Percentiles rank a stretch among this genome's conserved stretches.
Conservation (phyloP, 352 stramenopile genomes). For the Phytophthora fragariaefolia region DNA sequence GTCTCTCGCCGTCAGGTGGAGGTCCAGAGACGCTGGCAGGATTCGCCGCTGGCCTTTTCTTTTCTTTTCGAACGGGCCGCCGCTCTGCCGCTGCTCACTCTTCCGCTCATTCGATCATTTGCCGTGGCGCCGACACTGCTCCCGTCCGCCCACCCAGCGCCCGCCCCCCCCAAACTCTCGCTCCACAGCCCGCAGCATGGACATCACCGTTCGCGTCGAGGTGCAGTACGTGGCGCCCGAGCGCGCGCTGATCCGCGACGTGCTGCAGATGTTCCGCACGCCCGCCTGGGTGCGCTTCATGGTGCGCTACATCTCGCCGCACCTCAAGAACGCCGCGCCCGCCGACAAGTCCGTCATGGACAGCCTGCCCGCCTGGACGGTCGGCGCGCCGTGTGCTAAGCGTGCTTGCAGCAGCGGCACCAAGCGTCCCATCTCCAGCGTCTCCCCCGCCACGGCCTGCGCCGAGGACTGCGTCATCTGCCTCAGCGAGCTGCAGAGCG, state of each 20-base stretch:
- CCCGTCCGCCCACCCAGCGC: neutral
- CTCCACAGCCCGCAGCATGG: constrained; percentile 46
- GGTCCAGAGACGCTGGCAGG: constrained; percentile 37
- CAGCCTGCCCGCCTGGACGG: constrained; percentile 43
- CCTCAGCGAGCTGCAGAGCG: constrained; percentile 76
- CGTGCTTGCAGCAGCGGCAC: neutral
- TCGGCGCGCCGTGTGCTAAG: constrained; percentile 10
- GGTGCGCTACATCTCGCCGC: constrained; percentile 85
- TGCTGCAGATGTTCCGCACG: constrained; percentile 86
- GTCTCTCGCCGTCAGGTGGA: constrained; percentile 19
- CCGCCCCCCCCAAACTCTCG: neutral
- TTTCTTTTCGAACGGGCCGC: constrained; percentile 39
- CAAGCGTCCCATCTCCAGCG: constrained; percentile 41
- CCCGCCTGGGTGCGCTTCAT: constrained; percentile 87
- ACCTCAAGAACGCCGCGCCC: constrained; percentile 83
- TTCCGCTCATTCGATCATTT: constrained; percentile 51
- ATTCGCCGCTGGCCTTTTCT: constrained; percentile 23
- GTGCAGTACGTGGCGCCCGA: constrained; percentile 81
- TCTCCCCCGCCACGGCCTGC: constrained; percentile 18
- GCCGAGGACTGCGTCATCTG: constrained; percentile 89
- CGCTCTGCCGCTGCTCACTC: constrained; percentile 31
- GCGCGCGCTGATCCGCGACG: constrained; percentile 64
- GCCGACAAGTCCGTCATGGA: constrained; percentile 77
- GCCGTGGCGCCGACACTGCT: constrained; percentile 31
- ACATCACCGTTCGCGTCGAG: constrained; percentile 82